Evolutionary conservation across 169 alveolate genomes (phyloP), one percentile per base, ranked within the genome.

Genomic region (Eimeria maxima): DNA sequence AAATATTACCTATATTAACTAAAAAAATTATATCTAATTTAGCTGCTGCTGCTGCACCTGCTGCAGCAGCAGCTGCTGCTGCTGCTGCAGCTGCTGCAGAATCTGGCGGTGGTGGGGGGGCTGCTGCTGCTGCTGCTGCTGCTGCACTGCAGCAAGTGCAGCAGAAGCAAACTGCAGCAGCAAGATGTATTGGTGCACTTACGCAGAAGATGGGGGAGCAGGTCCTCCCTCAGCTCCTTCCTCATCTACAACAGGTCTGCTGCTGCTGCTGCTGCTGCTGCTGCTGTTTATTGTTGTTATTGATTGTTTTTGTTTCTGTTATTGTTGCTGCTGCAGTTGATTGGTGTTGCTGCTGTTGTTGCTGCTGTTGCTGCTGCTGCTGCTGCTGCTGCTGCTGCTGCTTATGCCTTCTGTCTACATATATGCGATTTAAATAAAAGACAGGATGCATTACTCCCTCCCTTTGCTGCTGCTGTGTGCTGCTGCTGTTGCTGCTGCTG

Each of bases 1-100:
- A 97, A 69, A 84, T 97, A 22, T 89, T 97, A 24, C 97, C 98
- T 55, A 97, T 97, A 80, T 74, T 97, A 57, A 95, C 95, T 29
- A 47, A 96, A 16, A 93, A 97, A 38, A 94, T 97, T 29, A 97
- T 97, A 83, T 63, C 76, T 63, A 73, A 91, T 29, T 96, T 97
- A n/a, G n/a, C n/a, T n/a, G n/a, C n/a, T n/a, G n/a, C n/a, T n/a
- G n/a, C n/a, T n/a, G n/a, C n/a, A n/a, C n/a, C n/a, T n/a, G n/a
- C n/a, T n/a, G n/a, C n/a, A n/a, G n/a, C n/a, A n/a, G n/a, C n/a
- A n/a, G n/a, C n/a, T n/a, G n/a, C n/a, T n/a, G n/a, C n/a, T n/a
- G n/a, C n/a, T n/a, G n/a, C n/a, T n/a, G n/a, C n/a, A n/a, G n/a
- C n/a, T n/a, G n/a, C n/a, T n/a, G n/a, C n/a, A n/a, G n/a, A n/a